Evolutionary conservation across 1,139 yeast species (phyloP), one percentile per base, ranked within the genome.

Genomic region (Blastobotrys serpentis): DNA sequence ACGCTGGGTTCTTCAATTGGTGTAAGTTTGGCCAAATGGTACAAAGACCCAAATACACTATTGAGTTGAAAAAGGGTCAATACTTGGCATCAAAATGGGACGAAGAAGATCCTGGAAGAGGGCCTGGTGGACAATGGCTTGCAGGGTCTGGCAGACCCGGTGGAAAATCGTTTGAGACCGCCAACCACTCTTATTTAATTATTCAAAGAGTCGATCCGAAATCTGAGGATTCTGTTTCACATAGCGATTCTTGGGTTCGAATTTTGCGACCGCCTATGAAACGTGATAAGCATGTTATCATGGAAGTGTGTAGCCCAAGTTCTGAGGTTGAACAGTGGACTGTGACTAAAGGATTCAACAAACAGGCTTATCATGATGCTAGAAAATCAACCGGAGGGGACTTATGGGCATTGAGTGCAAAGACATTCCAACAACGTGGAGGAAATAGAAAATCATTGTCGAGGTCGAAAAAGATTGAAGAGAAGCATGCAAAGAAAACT

Each of bases 301-400:
- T 92, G 66, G 86, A 83, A 52, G 79, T 89, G 2, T 89, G 97
- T 72, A 80, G 90, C 0, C 79, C 89, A 1, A 75, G 84, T 7
- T 96, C 96, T 0, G 75, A 77, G 43, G 69, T 89, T 42, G 97
- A 90, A 67, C 80, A 83, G 51, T 88, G 97, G 96, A 85, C 83
- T 21, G 77, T 92, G 2, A 86, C 98, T 0, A 86, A 84, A 63
- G 82, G 95, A 19, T 75, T 79, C 50, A 86, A 87, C 10, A 81
- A 81, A 57, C 85, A 82, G 56, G 80, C 74, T 1, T 92, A 88
- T 60, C 95, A 87, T 58, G 98, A 92, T 69, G 96, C 96, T 0
- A 76, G 98, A 52, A 90, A 92, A 64, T 79, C 87, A 0, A 70
- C 68, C 33, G 78, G 81, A 61, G 96, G 97, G n/a, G 99, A 92